A percentile compares a stretch with the other conserved stretches of the same genome.
These are phyloP conservation scores for Claviceps sp. DNA, from an alignment of 2,329 filamentous ascomycete species.

Conservation along the genomic window DNA sequence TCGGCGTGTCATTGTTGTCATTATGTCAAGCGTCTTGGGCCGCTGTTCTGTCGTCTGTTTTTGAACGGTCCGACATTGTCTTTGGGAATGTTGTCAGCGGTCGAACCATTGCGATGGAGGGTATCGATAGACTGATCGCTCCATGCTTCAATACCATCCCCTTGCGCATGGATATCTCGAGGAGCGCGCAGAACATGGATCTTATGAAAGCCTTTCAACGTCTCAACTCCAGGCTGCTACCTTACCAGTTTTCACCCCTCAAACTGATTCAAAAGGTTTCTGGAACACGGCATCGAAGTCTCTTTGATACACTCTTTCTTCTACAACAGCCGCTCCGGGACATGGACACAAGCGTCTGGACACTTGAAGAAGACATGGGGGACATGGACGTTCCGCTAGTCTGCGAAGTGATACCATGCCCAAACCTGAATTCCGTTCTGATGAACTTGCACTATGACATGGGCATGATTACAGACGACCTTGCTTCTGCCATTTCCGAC, in stretches of 20 bases:
- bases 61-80: constrained; percentile 52
- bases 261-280: constrained; percentile 50
- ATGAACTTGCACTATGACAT: constrained; percentile 51
- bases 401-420: constrained; percentile 54
- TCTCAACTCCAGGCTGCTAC: constrained; percentile 46
- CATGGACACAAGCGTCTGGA: constrained; percentile 44
- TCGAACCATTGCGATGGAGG: constrained; percentile 51
- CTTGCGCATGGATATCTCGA: constrained; percentile 42
- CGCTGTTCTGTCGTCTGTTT: constrained; percentile 43
- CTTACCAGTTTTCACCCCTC: constrained; percentile 63
- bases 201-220: constrained; percentile 47
- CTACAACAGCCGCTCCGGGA: constrained; percentile 53
- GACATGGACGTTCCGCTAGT: constrained; percentile 66
- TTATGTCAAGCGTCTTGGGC: constrained; percentile 64
- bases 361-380: constrained; percentile 40
- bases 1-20: constrained; percentile 50
- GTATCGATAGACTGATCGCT: constrained; percentile 60
- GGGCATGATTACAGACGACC: constrained; percentile 21
- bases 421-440: constrained; percentile 35
- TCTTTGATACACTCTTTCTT: constrained; percentile 75
- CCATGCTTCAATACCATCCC: constrained; percentile 90
- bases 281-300: constrained; percentile 28
- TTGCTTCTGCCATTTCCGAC: constrained; percentile 16
- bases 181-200: constrained; percentile 35
- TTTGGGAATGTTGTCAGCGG: constrained; percentile 83